These are phyloP conservation scores for Mortierella sp. DNA, from an alignment of 371 early-diverging fungal species.

Conservation along the genomic window DNA sequence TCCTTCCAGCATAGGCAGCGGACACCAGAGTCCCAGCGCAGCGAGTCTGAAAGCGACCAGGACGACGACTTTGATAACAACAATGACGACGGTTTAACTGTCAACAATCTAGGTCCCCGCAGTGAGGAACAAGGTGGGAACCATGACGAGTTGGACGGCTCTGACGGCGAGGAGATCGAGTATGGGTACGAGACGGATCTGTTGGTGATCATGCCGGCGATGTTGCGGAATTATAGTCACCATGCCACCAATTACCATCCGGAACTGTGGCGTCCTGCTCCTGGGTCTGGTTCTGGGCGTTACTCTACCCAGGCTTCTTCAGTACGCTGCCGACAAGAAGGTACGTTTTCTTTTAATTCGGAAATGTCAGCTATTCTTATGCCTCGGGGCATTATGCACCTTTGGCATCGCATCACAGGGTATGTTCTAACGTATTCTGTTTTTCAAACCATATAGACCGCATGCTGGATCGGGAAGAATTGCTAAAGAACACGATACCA, in stretches of 20 bases:
- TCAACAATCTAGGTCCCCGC: background rate
- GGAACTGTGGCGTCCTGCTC: constrained; percentile 46
- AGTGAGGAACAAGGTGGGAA: background rate
- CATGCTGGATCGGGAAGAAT: constrained; percentile 40
- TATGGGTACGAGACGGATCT: constrained; percentile 53
- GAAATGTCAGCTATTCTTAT: background rate
- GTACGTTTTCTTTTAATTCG: background rate
- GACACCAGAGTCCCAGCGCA: constrained; percentile 9
- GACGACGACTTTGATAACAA: background rate
- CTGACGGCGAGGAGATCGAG: constrained; percentile 43
- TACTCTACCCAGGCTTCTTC: constrained; percentile 12
- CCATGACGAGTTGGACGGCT: constrained; percentile 27
- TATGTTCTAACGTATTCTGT: background rate
- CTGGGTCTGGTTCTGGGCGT: constrained; percentile 20
- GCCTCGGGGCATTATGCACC: background rate
- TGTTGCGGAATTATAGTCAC: constrained; percentile 55
- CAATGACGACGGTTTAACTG: too few species aligned
- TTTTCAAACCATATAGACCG: constrained; percentile 29
- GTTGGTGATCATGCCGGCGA: constrained; percentile 51
- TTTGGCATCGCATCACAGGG: background rate
- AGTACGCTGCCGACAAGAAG: constrained; percentile 47
- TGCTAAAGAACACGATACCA: constrained; percentile 46
- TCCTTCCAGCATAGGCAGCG: constrained; percentile 17
- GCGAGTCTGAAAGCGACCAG: background rate
- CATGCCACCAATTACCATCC: constrained; percentile 58